Conservation (phyloP, 257 asterid species). For the Craterostigma plantagineum region DNA sequence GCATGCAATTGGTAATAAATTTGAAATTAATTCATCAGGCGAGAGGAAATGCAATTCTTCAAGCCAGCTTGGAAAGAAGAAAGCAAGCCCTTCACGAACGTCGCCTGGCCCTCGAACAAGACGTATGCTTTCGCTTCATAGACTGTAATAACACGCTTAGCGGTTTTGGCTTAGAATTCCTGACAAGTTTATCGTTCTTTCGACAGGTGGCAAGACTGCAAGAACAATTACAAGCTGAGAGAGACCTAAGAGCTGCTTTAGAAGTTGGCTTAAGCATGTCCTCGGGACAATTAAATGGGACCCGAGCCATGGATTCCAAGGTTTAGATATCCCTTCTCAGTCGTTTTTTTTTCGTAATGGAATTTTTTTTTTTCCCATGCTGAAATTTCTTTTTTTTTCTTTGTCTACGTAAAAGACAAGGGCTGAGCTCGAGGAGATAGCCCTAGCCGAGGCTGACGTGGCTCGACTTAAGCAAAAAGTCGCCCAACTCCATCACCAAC, state of each 20-base stretch:
- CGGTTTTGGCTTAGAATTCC: too few species aligned
- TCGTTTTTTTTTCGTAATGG: too few species aligned
- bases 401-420: conserved; percentile 51
- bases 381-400: conserved; percentile 7
- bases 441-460: conserved; percentile 98
- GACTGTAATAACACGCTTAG: too few species aligned
- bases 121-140: too few species aligned
- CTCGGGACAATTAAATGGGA: conserved; percentile 59
- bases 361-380: conserved; percentile 9
- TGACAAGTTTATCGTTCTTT: too few species aligned
- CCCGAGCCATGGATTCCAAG: conserved; percentile 88
- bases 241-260: conserved; percentile 85
- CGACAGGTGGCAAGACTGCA: conserved; percentile 73
- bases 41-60: too few species aligned
- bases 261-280: conserved; percentile 97
- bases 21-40: too few species aligned
- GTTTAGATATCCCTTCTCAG: conserved; percentile 20
- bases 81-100: too few species aligned
- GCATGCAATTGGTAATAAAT: too few species aligned
- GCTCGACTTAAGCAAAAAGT: conserved; percentile 90
- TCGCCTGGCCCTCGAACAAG: too few species aligned
- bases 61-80: too few species aligned
- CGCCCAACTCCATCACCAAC: conserved; percentile 92
- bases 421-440: conserved; percentile 96
- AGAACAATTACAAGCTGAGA: conserved; percentile 97